These are phyloP conservation scores for Leptodontidium sp. DNA, from an alignment of 2,329 filamentous ascomycete genomes.

Conservation along the genomic window DNA sequence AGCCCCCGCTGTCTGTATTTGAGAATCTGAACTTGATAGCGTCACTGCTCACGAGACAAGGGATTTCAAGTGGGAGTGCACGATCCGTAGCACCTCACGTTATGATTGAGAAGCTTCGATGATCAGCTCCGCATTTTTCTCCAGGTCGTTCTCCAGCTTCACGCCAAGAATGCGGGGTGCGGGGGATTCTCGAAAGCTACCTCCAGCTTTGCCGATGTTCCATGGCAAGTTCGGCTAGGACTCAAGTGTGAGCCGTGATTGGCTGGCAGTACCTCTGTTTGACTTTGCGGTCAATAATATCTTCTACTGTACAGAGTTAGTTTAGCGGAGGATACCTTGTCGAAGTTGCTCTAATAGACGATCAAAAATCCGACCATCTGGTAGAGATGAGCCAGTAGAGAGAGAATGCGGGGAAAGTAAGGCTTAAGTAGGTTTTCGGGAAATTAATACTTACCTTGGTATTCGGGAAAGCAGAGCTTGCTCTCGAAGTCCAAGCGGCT, in stretches of 20 bases:
- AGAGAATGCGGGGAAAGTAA: no score
- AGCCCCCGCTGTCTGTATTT: background rate
- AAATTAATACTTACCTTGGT: no score
- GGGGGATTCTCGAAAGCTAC: background rate
- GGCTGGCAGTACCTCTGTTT: no score
- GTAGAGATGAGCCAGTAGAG: no score
- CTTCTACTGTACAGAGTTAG: no score
- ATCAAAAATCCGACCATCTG: no score
- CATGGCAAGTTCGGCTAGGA: constrained; percentile 7
- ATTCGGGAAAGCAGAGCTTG: no score
- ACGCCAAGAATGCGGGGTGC: constrained; percentile 7
- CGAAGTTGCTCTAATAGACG: no score
- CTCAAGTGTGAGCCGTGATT: background rate
- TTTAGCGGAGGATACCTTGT: no score
- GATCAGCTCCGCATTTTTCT: background rate
- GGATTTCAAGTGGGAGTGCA: background rate
- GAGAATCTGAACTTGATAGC: background rate
- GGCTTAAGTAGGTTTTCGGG: no score
- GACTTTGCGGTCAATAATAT: no score
- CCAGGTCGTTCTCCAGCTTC: background rate
- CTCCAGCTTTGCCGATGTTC: background rate
- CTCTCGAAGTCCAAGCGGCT: no score
- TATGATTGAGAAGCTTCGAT: background rate
- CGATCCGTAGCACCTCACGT: background rate
- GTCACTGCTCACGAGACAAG: background rate